phyloP scores from a whole-genome alignment of 2,329 filamentous ascomycete species.

The Rutstroemia sp. region DNA sequence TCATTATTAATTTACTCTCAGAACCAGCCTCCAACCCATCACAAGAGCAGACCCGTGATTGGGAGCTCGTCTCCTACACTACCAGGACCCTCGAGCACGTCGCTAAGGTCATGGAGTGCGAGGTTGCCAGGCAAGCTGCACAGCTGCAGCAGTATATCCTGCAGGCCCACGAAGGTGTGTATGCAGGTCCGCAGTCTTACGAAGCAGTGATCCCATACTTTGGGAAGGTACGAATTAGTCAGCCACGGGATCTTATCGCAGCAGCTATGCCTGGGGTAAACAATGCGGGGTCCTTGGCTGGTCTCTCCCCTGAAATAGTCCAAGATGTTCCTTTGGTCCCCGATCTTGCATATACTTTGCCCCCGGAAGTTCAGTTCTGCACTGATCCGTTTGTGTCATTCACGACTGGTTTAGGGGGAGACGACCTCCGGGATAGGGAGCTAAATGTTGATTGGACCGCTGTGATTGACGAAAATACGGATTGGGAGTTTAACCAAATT shows the following conservation, averaged over 20 bases:
- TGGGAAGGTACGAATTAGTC: constrained; percentile 29
- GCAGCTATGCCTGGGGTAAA: not conserved
- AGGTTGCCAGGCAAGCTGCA: constrained; percentile 36
- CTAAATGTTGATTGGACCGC: constrained; percentile 16
- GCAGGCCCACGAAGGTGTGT: constrained; percentile 21
- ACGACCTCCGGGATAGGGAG: constrained; percentile 7
- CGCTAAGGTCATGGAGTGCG: constrained; percentile 31
- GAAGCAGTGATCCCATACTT: constrained; percentile 39
- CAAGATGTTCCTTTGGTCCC: not conserved
- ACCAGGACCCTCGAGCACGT: constrained; percentile 30
- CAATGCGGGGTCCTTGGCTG: not conserved
- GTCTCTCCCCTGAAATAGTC: not conserved
- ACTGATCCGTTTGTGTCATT: constrained; percentile 9
- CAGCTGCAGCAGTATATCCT: constrained; percentile 34
- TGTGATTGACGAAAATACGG: constrained; percentile 7
- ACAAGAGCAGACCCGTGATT: constrained; percentile 32
- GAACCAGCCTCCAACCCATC: constrained; percentile 15
- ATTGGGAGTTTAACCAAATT: constrained; percentile 13
- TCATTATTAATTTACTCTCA: constrained; percentile 36
- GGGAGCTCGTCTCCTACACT: constrained; percentile 30
- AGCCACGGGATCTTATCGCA: not conserved
- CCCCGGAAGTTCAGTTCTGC: constrained; percentile 6
- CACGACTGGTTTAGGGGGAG: not conserved
- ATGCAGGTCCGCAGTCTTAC: constrained; percentile 24
- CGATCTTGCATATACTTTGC: not conserved